phyloP scores from a whole-genome alignment of 2,329 filamentous ascomycete species.

The Aspergillus sp. region DNA sequence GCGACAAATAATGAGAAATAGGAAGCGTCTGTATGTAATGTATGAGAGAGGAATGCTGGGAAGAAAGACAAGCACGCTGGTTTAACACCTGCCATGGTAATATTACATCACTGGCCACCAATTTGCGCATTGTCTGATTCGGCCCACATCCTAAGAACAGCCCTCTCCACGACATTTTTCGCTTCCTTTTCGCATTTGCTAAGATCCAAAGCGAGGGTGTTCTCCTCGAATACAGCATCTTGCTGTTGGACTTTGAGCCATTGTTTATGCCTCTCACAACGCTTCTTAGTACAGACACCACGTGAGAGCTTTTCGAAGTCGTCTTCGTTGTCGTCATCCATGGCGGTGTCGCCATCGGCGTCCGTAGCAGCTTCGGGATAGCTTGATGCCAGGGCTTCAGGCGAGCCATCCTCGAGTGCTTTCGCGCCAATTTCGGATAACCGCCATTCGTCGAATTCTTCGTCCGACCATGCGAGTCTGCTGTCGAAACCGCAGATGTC shows the following conservation, averaged over 20 bases:
- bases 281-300: constrained; percentile 50
- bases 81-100: neutral
- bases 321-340: constrained; percentile 33
- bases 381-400: constrained; percentile 33
- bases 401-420: constrained; percentile 41
- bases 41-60: neutral
- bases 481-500: constrained; percentile 53
- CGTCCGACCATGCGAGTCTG: constrained; percentile 50
- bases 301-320: constrained; percentile 37
- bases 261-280: constrained; percentile 51
- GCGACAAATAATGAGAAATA: neutral
- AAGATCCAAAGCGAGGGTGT: constrained; percentile 42
- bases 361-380: constrained; percentile 26
- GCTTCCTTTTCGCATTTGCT: constrained; percentile 43
- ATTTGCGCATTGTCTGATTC: constrained; percentile 31
- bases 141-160: constrained; percentile 46
- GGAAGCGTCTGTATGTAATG: neutral
- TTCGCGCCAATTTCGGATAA: constrained; percentile 39
- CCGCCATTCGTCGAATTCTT: constrained; percentile 52
- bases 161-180: constrained; percentile 45
- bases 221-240: constrained; percentile 47
- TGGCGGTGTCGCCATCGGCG: constrained; percentile 37
- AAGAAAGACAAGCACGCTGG: neutral
- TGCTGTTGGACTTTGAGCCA: constrained; percentile 52
- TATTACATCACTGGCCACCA: constrained; percentile 13